phyloP scores from a whole-genome alignment of 2,329 filamentous ascomycete genomes.

The Chaetoscypha palmicola region DNA sequence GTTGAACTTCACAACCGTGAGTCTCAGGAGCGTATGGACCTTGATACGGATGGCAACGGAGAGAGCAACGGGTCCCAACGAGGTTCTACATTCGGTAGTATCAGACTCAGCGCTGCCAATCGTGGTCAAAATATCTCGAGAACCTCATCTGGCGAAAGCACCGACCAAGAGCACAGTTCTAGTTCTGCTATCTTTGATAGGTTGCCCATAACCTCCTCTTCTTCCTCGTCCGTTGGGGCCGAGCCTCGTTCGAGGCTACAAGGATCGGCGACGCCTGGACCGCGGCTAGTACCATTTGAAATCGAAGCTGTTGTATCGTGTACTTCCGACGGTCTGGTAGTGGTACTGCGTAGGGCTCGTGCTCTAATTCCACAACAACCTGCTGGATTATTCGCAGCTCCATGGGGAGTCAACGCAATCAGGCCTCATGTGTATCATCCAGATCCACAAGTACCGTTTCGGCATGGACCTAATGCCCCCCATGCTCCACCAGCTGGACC shows the following conservation, averaged over 20 bases:
- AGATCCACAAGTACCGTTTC: constrained; percentile 39
- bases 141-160: constrained; percentile 41
- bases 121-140: constrained; percentile 17
- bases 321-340: constrained; percentile 79
- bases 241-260: constrained; percentile 2
- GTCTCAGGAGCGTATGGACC: constrained; percentile 36
- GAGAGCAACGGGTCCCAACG: constrained; percentile 5
- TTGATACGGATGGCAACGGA: constrained; percentile 27
- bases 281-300: constrained; percentile 48
- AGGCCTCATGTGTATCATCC: constrained; percentile 32
- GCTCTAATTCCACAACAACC: constrained; percentile 61
- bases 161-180: constrained; percentile 32
- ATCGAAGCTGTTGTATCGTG: constrained; percentile 88
- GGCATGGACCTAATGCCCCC: constrained; percentile 34
- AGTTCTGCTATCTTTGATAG: constrained; percentile 39
- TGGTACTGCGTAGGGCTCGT: constrained; percentile 68
- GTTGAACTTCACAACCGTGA: constrained; percentile 29
- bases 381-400: constrained; percentile 67
- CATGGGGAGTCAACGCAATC: constrained; percentile 67
- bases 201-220: constrained; percentile 21
- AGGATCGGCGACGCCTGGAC: constrained; percentile 14
- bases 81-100: not conserved
- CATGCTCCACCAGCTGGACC: constrained; percentile 45
- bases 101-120: constrained; percentile 1
- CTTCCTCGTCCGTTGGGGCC: constrained; percentile 26